phyloP scores from a whole-genome alignment of 2,329 filamentous ascomycete species.

The Cladosporium austrohemisphaericum region DNA sequence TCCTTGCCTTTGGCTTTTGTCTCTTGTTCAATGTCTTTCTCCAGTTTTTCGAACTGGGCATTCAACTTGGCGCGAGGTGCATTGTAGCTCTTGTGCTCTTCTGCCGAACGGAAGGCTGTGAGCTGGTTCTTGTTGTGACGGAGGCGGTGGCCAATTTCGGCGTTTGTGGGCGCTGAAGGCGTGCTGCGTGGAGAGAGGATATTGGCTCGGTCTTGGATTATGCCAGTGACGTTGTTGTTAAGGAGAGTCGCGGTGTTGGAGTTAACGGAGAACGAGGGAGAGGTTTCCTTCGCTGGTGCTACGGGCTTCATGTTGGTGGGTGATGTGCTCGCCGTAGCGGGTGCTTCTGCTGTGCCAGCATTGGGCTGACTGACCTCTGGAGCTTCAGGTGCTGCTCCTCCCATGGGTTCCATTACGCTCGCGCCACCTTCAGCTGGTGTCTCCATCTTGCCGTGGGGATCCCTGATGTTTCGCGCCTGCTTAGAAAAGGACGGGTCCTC shows the following conservation, averaged over 20 bases:
- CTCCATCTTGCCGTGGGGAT: conserved; percentile 2
- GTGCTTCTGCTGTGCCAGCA: conserved; percentile 4
- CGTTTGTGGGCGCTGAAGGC: conserved; percentile 14
- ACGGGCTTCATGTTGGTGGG: not conserved
- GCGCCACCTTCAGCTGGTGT: conserved; percentile 19
- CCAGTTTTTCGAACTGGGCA: conserved; percentile 16
- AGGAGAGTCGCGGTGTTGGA: conserved; percentile 26
- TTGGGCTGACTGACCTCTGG: not conserved
- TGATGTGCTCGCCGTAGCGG: not conserved
- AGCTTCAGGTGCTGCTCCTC: not conserved
- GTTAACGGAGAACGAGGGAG: conserved; percentile 18
- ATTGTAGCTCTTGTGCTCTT: conserved; percentile 20
- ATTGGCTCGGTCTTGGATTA: conserved; percentile 27
- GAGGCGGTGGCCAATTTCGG: conserved; percentile 16
- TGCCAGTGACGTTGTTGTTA: conserved; percentile 23
- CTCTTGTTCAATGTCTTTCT: conserved; percentile 15
- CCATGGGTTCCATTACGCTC: conserved; percentile 7
- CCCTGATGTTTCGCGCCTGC: conserved; percentile 15
- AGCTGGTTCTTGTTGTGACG: conserved; percentile 20
- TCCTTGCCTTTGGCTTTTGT: conserved; percentile 3
- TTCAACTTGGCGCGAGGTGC: conserved; percentile 20
- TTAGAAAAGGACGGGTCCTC: not conserved
- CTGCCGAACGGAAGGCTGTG: conserved; percentile 19
- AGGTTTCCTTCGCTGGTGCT: not conserved
- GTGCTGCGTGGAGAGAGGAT: conserved; percentile 7